phyloP scores from a whole-genome alignment of 176 grass and related monocot genomes.

The Carex pumila region DNA sequence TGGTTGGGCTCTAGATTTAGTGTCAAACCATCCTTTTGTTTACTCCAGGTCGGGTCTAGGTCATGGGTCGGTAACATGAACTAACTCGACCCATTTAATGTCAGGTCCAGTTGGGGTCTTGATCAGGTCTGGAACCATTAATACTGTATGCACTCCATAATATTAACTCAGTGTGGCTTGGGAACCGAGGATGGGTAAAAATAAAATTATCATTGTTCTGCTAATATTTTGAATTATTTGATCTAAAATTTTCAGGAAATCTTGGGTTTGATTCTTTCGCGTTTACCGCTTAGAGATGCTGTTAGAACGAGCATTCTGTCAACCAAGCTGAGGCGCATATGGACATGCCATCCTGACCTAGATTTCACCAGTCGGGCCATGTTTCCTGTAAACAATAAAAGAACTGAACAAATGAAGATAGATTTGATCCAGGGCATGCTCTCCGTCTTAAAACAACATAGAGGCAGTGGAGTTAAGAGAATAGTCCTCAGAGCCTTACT shows the following conservation, averaged over 20 bases:
- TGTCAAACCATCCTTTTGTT: background rate
- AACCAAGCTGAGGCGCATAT: conserved; percentile 1
- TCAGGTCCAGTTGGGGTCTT: background rate
- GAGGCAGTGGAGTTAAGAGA: conserved; percentile 1
- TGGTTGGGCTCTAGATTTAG: background rate
- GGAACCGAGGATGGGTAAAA: background rate
- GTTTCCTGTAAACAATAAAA: background rate
- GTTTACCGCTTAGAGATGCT: background rate
- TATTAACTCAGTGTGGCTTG: background rate
- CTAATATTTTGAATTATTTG: background rate
- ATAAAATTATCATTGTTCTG: background rate
- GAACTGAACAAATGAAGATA: background rate
- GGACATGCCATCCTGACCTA: conserved; percentile 4
- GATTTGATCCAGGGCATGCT: background rate
- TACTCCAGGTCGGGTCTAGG: background rate
- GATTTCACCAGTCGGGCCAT: background rate
- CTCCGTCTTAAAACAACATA: background rate
- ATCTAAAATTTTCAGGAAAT: conserved; percentile 13
- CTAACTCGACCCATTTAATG: background rate
- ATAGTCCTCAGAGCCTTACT: background rate
- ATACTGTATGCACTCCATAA: background rate
- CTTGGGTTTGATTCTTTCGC: background rate
- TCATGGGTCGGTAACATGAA: background rate
- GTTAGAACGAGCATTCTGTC: conserved; percentile 10
- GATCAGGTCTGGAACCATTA: background rate